Evolutionary conservation across 352 stramenopile species (phyloP).

Genomic region (Pythium rishiriense): DNA sequence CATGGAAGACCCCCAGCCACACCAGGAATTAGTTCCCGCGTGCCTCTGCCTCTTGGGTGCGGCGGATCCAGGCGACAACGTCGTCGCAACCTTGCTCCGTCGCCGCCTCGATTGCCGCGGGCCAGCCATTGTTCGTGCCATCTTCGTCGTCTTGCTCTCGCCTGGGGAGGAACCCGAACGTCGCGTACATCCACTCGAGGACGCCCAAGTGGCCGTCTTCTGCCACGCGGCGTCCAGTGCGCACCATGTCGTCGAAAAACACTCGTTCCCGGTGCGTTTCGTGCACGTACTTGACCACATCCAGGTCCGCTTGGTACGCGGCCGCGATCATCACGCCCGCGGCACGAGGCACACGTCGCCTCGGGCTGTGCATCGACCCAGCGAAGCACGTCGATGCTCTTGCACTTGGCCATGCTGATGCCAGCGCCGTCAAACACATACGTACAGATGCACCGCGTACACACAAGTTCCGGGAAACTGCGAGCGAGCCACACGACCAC

Average conservation of each 20-base stretch:
- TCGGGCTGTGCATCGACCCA: background rate
- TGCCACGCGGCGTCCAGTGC: background rate
- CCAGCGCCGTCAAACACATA: background rate
- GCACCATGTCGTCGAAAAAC: background rate
- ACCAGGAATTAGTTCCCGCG: background rate
- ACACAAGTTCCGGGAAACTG: background rate
- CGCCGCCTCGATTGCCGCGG: background rate
- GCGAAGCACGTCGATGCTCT: background rate
- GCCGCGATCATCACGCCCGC: background rate
- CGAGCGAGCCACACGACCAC: background rate
- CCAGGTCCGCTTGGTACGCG: background rate
- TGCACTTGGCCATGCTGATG: background rate
- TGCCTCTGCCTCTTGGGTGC: background rate
- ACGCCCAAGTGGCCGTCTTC: background rate
- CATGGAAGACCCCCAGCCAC: too few relatives aligned
- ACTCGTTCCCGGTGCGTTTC: background rate
- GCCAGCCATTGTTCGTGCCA: background rate
- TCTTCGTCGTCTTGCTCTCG: background rate
- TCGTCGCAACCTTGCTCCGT: background rate
- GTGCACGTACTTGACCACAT: background rate
- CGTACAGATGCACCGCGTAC: background rate
- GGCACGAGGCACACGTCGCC: background rate
- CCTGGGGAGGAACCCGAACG: background rate
- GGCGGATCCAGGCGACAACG: background rate
- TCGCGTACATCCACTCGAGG: background rate